Evolutionary conservation across 148 eudicot genomes (phyloP).

Genomic region (Mesembryanthemum crystallinum): DNA sequence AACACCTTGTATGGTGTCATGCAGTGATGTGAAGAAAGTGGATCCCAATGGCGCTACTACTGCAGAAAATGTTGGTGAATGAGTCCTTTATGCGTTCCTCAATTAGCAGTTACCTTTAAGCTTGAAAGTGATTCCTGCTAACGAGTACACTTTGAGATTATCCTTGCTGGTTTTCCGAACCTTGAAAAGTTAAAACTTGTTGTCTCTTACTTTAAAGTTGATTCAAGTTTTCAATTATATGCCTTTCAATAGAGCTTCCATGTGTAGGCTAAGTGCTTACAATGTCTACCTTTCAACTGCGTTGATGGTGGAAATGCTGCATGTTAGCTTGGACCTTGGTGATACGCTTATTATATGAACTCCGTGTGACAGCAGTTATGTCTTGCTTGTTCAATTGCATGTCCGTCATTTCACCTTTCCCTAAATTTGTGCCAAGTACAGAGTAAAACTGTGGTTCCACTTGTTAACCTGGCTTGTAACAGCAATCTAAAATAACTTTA

Average conservation of each 20-base stretch:
- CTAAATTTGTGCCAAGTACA: no score
- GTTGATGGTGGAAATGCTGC: no score
- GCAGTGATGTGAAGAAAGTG: slow-evolving; percentile 42
- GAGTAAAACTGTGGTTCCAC: no score
- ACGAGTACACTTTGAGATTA: background rate
- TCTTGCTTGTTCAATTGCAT: background rate
- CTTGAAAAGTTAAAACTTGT: no score
- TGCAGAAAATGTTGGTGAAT: slow-evolving; percentile 52
- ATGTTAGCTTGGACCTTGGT: background rate
- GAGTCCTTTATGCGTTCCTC: slow-evolving; percentile 5
- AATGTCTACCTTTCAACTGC: no score
- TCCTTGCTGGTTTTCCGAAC: background rate
- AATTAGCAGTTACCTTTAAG: slow-evolving; percentile 4
- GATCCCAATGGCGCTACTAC: slow-evolving; percentile 34
- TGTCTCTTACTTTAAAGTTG: no score
- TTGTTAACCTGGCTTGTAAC: no score
- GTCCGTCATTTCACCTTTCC: background rate
- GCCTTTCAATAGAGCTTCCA: background rate
- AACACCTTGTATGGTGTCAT: slow-evolving; percentile 25
- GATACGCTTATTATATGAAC: background rate
- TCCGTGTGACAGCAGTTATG: background rate
- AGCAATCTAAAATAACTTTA: no score
- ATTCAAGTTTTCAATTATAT: background rate
- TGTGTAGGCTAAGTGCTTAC: no score
- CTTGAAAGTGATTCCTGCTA: background rate